Evolutionary conservation across 2,329 filamentous ascomycete species (phyloP).

Genomic region (Xylaria polymorpha): DNA sequence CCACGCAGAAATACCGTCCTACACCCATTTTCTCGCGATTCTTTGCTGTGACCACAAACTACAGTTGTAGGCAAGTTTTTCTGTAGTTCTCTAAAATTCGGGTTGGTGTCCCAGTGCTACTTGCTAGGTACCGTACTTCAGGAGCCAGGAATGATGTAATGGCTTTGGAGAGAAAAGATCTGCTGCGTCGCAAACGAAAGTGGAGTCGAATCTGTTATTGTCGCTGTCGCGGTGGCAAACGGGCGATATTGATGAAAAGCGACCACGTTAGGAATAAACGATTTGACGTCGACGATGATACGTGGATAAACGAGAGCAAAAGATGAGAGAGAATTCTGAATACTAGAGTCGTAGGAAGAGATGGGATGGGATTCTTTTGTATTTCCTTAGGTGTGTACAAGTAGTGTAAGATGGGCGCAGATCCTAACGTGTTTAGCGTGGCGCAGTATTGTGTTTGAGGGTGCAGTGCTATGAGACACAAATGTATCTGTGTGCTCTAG

Average conservation of each 20-base stretch:
- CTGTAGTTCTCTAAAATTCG: constrained; percentile 3
- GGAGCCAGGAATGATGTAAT: constrained; percentile 32
- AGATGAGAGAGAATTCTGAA: constrained; percentile 22
- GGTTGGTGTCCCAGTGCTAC: background rate
- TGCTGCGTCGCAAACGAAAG: constrained; percentile 8
- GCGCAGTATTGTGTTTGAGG: constrained; percentile 42
- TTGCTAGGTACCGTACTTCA: constrained; percentile 9
- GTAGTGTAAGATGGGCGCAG: constrained; percentile 33
- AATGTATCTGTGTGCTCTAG: constrained; percentile 24
- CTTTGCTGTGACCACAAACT: constrained; percentile 45
- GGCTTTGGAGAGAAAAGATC: background rate
- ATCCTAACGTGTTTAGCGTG: constrained; percentile 44
- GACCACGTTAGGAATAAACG: background rate
- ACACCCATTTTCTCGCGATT: constrained; percentile 60
- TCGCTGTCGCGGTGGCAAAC: constrained; percentile 23
- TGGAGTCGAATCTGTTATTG: background rate
- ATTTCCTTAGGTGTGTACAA: constrained; percentile 33
- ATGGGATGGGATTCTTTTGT: constrained; percentile 46
- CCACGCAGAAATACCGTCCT: constrained; percentile 87
- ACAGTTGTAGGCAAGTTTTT: constrained; percentile 18
- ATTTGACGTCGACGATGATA: constrained; percentile 6
- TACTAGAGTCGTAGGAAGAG: constrained; percentile 31
- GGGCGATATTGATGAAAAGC: constrained; percentile 12
- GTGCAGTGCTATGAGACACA: background rate
- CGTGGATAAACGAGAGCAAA: constrained; percentile 26